These are phyloP conservation scores for Aegilops umbellulata DNA, from an alignment of 176 grass and related monocot species.

Conservation along the genomic window DNA sequence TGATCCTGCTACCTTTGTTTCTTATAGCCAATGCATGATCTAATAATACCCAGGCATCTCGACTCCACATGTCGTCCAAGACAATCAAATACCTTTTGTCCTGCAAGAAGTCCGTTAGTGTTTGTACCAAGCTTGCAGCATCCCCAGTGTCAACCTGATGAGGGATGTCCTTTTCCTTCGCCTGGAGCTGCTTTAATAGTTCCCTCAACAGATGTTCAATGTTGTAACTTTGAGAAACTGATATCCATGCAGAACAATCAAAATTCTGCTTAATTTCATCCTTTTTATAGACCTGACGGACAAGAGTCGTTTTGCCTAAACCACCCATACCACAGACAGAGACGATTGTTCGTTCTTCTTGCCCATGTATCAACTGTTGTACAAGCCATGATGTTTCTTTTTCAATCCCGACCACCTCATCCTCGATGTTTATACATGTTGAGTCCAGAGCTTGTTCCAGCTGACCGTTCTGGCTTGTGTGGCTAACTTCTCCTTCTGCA, in stretches of 20 bases:
- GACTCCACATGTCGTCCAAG: too few species aligned
- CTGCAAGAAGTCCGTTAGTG: too few species aligned
- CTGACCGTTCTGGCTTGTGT: not conserved
- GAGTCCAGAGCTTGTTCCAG: not conserved
- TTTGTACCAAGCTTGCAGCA: too few species aligned
- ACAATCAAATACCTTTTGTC: too few species aligned
- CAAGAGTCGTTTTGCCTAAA: slow-evolving; percentile 24
- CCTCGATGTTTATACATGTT: not conserved
- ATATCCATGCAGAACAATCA: not conserved
- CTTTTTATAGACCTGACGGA: not conserved
- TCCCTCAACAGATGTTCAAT: not conserved
- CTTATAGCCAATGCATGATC: too few species aligned
- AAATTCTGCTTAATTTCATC: not conserved
- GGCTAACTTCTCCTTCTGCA: not conserved
- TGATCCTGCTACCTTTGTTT: too few species aligned
- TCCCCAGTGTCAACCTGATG: too few species aligned
- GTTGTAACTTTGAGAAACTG: not conserved
- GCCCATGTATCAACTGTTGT: not conserved
- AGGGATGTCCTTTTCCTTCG: too few species aligned
- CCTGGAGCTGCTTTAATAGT: not conserved
- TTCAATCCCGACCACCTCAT: not conserved
- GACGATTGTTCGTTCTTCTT: not conserved
- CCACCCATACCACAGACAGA: slow-evolving; percentile 11
- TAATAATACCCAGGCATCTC: too few species aligned
- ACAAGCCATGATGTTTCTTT: not conserved